These are phyloP conservation scores for Pleurotus citrinopileatus DNA, from an alignment of 768 basidiomycete species.

Conservation along the genomic window DNA sequence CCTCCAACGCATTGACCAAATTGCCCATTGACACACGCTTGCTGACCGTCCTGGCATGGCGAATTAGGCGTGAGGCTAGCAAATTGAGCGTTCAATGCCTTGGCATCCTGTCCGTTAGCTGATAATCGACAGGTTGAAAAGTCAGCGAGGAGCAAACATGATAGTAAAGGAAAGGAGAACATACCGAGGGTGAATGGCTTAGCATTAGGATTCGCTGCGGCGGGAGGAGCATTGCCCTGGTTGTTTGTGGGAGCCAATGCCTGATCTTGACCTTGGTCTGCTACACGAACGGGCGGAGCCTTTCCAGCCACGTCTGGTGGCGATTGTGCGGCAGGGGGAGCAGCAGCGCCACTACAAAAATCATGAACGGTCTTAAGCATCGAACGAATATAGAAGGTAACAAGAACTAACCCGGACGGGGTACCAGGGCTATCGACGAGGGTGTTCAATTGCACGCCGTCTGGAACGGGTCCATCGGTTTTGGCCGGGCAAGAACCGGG, in stretches of 20 bases:
- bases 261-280: not conserved
- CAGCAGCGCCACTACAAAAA: not conserved
- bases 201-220: not conserved
- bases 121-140: no score
- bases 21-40: slow-evolving; percentile 31
- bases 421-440: slow-evolving; percentile 32
- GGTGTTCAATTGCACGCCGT: slow-evolving; percentile 40
- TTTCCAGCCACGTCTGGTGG: not conserved
- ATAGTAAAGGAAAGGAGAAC: not conserved
- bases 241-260: not conserved
- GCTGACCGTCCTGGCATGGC: slow-evolving; percentile 27
- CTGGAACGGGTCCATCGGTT: slow-evolving; percentile 38
- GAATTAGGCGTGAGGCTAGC: slow-evolving; percentile 14
- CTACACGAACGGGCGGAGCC: not conserved
- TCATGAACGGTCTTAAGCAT: not conserved
- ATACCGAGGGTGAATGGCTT: slow-evolving; percentile 7
- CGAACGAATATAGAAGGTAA: not conserved
- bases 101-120: slow-evolving; percentile 6
- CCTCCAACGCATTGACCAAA: slow-evolving; percentile 39
- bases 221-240: not conserved
- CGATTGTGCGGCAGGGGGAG: not conserved
- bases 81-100: slow-evolving; percentile 18
- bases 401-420: not conserved
- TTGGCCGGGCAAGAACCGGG: slow-evolving; percentile 47
- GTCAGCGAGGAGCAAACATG: no score